Evolutionary conservation across 2,329 filamentous ascomycete genomes (phyloP), one percentile per base, ranked within the genome.

Genomic region (Corinectria fuckeliana): DNA sequence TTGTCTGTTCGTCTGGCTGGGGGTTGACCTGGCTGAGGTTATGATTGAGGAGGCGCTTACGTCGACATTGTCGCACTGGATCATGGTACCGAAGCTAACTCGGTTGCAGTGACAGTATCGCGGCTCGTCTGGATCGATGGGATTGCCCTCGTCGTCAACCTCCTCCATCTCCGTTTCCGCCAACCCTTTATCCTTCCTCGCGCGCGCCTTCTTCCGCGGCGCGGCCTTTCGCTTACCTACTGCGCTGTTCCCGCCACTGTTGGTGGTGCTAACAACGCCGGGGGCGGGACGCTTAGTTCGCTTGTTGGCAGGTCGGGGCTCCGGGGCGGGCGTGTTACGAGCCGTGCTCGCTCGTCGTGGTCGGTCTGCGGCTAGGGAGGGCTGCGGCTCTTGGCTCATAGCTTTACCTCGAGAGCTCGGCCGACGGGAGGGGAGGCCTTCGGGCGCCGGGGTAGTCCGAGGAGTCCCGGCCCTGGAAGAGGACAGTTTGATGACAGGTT

Each of bases 21-120:
- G 28, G n/a, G 51, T 42, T 42, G 30, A 28, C 61, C 54, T 53
- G 44, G 41, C 53, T 47, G 39, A 59, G 42, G 28, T 18, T 45
- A 39, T 52, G 45, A 34, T 41, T 38, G 58, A 55, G 58, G 41
- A 58, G 62, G 55, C 53, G 78, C 87, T 85, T 78, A 91, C 89
- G 76, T 91, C 88, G 42, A 85, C 80, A 69, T 92, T 92, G 70
- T 94, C 91, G 75, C 91, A 95, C 61, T 87, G 85, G 72, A 95
- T 91, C 91, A 95, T 95, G 18, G 84, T 88, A 52, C 91, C 91
- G 72, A 89, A 93, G 73, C 90, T 92, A 52, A 95, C 90, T 58
- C 91, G 82, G 67, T 91, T 90, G 75, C 91, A 95, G 54, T 89
- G 75, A 71, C 91, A 95, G 74, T 95, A 95, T 62, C 86, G 81